phyloP scores from a whole-genome alignment of 73 alveolate species.

The Paramecium caudatum region DNA sequence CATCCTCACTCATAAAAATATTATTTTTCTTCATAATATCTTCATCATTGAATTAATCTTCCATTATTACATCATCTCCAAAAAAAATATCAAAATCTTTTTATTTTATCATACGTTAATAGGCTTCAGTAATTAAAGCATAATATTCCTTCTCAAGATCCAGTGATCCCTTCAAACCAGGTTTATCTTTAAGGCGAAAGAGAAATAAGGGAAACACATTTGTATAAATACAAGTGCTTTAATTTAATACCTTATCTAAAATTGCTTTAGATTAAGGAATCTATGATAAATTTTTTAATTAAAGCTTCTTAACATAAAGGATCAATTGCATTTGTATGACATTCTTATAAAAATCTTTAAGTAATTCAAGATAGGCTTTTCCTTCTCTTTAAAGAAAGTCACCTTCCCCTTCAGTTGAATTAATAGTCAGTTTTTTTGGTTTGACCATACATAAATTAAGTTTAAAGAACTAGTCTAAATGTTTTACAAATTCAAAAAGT shows the following conservation, averaged over 20 bases:
- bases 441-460: neutral
- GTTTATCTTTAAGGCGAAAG: neutral
- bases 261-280: neutral
- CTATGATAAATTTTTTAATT: neutral
- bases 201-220: neutral
- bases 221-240: neutral
- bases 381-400: slow-evolving; percentile 32
- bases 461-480: neutral
- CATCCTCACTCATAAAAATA: neutral
- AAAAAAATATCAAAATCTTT: neutral
- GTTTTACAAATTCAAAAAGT: slow-evolving; percentile 9
- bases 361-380: neutral
- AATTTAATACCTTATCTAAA: neutral
- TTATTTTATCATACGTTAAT: neutral
- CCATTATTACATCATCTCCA: slow-evolving; percentile 15
- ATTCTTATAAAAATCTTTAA: slow-evolving; percentile 4
- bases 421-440: neutral
- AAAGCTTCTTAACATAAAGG: neutral
- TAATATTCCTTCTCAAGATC: neutral
- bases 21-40: neutral
- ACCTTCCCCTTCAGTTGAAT: neutral
- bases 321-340: neutral
- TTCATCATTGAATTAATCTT: neutral
- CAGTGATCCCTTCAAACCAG: neutral
- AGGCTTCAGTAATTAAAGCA: neutral